Percentiles rank a stretch among this genome's conserved stretches.
These are phyloP conservation scores for Fomitopsis pinicola DNA, from an alignment of 1,284 basidiomycete species.

Conservation along the genomic window DNA sequence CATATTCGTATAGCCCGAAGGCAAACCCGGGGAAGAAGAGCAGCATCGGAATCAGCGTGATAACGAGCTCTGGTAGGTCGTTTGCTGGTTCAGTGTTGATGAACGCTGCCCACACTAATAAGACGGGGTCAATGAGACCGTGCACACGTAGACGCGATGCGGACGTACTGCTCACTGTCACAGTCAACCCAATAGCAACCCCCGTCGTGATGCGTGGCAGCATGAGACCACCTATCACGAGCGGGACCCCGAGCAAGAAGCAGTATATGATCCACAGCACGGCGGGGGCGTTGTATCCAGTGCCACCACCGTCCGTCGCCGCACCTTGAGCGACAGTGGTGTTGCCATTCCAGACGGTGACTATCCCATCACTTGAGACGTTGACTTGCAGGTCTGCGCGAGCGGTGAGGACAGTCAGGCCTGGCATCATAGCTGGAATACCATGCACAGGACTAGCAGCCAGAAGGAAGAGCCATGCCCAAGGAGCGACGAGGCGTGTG, in stretches of 20 bases:
- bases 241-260: slow-evolving; percentile 46
- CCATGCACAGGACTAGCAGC: background rate
- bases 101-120: slow-evolving; percentile 54
- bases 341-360: slow-evolving; percentile 35
- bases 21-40: slow-evolving; percentile 48
- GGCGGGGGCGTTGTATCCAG: slow-evolving; percentile 42
- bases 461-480: slow-evolving; percentile 6
- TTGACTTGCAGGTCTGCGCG: slow-evolving; percentile 24
- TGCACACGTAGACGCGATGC: background rate
- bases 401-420: background rate
- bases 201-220: slow-evolving; percentile 53
- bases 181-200: slow-evolving; percentile 45
- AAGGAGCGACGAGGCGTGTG: slow-evolving; percentile 2
- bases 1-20: slow-evolving; percentile 48
- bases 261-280: slow-evolving; percentile 55
- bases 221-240: slow-evolving; percentile 52
- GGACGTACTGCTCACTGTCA: slow-evolving; percentile 39
- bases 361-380: slow-evolving; percentile 37
- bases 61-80: slow-evolving; percentile 46
- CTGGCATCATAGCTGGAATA: background rate
- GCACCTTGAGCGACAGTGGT: slow-evolving; percentile 43
- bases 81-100: slow-evolving; percentile 47
- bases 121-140: background rate
- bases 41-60: slow-evolving; percentile 44
- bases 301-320: slow-evolving; percentile 56